Percentiles rank a stretch among this genome's conserved stretches.
phyloP scores from a whole-genome alignment of 176 grass and related monocot species.

The Cenchrus purpureus region DNA sequence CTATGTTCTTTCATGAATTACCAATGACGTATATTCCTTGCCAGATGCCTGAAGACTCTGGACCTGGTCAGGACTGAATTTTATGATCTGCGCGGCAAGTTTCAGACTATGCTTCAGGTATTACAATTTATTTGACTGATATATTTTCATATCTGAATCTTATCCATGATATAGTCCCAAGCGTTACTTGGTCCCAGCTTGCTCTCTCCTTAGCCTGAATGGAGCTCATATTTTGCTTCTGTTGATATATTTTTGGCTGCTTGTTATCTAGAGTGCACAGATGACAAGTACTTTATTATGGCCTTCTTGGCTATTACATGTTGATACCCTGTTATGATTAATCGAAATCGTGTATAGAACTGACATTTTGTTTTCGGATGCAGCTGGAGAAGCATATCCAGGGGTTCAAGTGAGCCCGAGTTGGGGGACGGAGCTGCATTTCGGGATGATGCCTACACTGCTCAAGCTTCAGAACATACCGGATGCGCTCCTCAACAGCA shows the following conservation, averaged over 20 bases:
- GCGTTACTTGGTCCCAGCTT: not conserved
- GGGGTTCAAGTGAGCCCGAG: conserved; percentile 38
- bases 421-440: conserved; percentile 17
- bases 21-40: conserved; percentile 15
- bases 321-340: not conserved
- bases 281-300: not conserved
- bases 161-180: not conserved
- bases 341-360: not conserved
- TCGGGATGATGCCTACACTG: conserved; percentile 2
- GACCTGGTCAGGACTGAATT: conserved; percentile 49
- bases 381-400: conserved; percentile 62
- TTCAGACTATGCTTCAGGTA: conserved; percentile 72
- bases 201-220: not conserved
- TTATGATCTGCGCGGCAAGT: conserved; percentile 49
- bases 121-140: not conserved
- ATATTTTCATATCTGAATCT: not conserved
- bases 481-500: conserved; percentile 9
- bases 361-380: conserved; percentile 36
- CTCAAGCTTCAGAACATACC: conserved; percentile 28
- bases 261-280: not conserved
- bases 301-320: not conserved
- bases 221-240: not conserved
- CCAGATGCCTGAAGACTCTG: conserved; percentile 53
- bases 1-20: not conserved
- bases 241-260: not conserved